These are phyloP conservation scores for Avena eriantha DNA, from an alignment of 176 grass and related monocot species.

Conservation along the genomic window DNA sequence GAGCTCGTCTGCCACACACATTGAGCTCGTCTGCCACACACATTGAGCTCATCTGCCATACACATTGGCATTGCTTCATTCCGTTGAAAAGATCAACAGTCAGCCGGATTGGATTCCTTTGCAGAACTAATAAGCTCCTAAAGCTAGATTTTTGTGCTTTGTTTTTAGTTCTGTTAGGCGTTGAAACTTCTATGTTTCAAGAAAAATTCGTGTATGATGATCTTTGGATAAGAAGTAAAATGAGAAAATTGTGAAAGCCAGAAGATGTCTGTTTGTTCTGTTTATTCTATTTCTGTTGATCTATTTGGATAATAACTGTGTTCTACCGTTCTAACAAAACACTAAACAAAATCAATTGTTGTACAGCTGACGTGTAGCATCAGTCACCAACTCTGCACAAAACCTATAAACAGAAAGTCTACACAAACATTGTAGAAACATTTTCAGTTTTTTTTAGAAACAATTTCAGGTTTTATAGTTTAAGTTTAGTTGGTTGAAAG, in stretches of 20 bases:
- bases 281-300: no score
- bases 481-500: no score
- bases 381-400: no score
- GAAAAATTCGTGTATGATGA: neutral
- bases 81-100: neutral
- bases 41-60: neutral
- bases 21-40: neutral
- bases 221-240: neutral
- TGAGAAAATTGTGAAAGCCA: neutral
- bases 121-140: constrained; percentile 26
- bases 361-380: no score
- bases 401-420: no score
- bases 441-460: no score
- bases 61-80: neutral
- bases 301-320: no score
- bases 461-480: no score
- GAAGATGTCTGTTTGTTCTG: neutral
- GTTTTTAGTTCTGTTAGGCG: constrained; percentile 44
- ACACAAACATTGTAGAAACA: no score
- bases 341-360: no score
- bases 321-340: no score
- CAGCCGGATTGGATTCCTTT: constrained; percentile 18
- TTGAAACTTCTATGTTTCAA: constrained; percentile 21
- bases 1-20: neutral
- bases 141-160: constrained; percentile 18